These are phyloP conservation scores for peach (Prunus persica) DNA, from an alignment of 306 rosid genomes.

Conservation along the genomic window Prunus_persica_NCBIv2 NC_034009.1:40715501-40716000, in stretches of 20 bases:
- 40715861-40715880: slow-evolving; percentile 84
- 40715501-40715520: not conserved
- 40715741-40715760: slow-evolving; percentile 19
- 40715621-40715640: slow-evolving; percentile 14
- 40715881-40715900: slow-evolving; percentile 60
- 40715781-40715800: not conserved
- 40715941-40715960: slow-evolving; percentile 87
- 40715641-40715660: slow-evolving; percentile 98
- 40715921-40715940: slow-evolving; percentile 80
- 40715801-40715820: slow-evolving; percentile 46
- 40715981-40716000: slow-evolving; percentile 34
- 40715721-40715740: slow-evolving; percentile 63
- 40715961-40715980: slow-evolving; percentile 53
- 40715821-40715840: slow-evolving; percentile 91
- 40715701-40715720: slow-evolving; percentile 96
- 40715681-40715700: slow-evolving; percentile 69
- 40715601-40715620: slow-evolving; percentile 5
- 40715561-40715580: not conserved
- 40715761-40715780: slow-evolving; percentile 6
- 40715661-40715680: slow-evolving; percentile 88
- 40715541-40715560: not conserved
- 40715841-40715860: slow-evolving; percentile 81
- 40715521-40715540: not conserved
- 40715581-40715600: not conserved
- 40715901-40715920: slow-evolving; percentile 91